phyloP scores from a whole-genome alignment of 208 protist genomes.

The Angomonas ambiguus region DNA sequence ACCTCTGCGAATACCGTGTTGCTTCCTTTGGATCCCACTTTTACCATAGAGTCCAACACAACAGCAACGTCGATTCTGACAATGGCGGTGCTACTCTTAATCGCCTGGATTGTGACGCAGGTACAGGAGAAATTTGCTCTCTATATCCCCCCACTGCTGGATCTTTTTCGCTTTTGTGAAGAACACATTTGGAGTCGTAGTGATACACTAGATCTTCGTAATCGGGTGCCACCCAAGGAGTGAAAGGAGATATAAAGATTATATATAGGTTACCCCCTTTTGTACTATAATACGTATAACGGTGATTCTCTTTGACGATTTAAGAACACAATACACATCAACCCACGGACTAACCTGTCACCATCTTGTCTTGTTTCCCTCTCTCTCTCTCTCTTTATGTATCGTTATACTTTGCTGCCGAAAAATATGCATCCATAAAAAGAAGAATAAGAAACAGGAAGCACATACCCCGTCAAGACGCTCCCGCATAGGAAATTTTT shows the following conservation, averaged over 20 bases:
- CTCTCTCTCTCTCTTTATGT: neutral
- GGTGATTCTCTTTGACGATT: neutral
- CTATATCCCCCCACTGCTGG: slow-evolving; percentile 8
- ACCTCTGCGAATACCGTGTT: slow-evolving; percentile 29
- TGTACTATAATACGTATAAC: too few species aligned
- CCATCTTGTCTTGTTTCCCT: neutral
- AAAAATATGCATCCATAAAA: too few species aligned
- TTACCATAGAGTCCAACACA: neutral
- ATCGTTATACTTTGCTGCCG: too few species aligned
- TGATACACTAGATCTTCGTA: neutral
- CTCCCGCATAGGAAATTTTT: neutral
- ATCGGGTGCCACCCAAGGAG: neutral
- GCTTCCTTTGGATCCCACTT: slow-evolving; percentile 1
- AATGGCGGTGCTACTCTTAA: slow-evolving; percentile 26
- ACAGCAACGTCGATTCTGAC: slow-evolving; percentile 3
- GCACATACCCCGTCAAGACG: neutral
- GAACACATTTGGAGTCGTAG: slow-evolving; percentile 18
- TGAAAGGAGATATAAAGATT: neutral
- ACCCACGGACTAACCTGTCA: too few species aligned
- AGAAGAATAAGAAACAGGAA: too few species aligned
- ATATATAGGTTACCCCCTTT: too few species aligned
- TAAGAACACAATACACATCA: too few species aligned
- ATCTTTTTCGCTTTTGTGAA: slow-evolving; percentile 4
- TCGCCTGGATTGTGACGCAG: slow-evolving; percentile 17
- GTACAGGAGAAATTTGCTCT: slow-evolving; percentile 14